Evolutionary conservation across 176 grass and related monocot species (phyloP).

Genomic region (Metroxylon sagu): DNA sequence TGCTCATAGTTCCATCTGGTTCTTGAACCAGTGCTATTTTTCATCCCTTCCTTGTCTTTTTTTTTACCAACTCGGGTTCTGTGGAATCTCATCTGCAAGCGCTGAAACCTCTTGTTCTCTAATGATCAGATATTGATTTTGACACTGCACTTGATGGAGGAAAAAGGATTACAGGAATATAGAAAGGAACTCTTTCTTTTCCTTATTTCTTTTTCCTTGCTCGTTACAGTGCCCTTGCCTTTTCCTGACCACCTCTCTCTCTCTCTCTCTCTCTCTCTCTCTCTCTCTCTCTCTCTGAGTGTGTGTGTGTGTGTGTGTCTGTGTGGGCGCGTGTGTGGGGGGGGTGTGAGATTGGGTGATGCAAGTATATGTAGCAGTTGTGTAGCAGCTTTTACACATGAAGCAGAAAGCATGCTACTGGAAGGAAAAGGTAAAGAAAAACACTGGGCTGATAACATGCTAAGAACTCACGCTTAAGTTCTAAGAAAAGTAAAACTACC

Average conservation of each 20-base stretch:
- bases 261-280: constrained; percentile 5
- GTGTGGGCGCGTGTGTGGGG: too few species aligned
- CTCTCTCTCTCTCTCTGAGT: constrained; percentile 16
- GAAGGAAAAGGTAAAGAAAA: background rate
- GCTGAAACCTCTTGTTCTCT: background rate
- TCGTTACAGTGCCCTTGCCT: too few species aligned
- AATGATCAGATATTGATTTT: background rate
- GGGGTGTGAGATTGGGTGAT: background rate
- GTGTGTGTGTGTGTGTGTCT: background rate
- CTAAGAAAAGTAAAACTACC: background rate
- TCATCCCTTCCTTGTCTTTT: background rate
- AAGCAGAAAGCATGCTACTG: background rate
- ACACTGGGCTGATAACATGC: background rate
- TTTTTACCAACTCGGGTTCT: background rate
- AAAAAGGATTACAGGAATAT: constrained; percentile 2
- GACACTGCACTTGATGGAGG: constrained; percentile 2
- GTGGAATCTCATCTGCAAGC: constrained; percentile 4
- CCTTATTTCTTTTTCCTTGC: too few species aligned
- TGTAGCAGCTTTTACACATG: constrained; percentile 26
- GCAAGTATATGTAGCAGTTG: constrained; percentile 9
- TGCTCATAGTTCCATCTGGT: too few species aligned
- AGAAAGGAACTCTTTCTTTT: too few species aligned
- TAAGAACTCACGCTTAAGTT: background rate
- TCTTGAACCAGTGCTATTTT: background rate
- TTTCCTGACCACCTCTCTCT: too few species aligned